Evolutionary conservation across 1,284 basidiomycete species (phyloP), one percentile per base, ranked within the genome.

Genomic region (Singerocomus rubriflavus): DNA sequence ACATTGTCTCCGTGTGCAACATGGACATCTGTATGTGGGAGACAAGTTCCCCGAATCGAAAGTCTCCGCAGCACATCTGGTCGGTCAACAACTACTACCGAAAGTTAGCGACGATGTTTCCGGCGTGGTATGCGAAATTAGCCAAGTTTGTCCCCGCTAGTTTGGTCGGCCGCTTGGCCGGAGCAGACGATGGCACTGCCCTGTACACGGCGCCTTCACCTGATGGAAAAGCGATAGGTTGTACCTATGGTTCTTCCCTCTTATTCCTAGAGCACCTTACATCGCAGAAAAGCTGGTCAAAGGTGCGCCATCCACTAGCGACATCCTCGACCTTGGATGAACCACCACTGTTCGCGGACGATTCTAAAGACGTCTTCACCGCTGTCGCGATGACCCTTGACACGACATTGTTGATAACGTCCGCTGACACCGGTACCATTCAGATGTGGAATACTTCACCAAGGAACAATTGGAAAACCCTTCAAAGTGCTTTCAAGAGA

Each of bases 111-210:
- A 48, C 47, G 9, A 26, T 48, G 25, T 42, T 56, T 32, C 61
- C 59, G 11, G 52, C 51, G 8, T 61, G 61, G 59, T 58, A 60
- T 37, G 52, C 46, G 21, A 61, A 58, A 42, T 4, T 60, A 4
- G 51, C 14, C 27, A 44, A 7, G 29, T 27, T 60, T 2, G 29
- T 57, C 13, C 56, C 57, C 14, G 21, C 37, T 17, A 8, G 5
- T 10, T 9, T 55, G 13, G 10, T 58, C 6, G 51, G 46, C n/a
- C 46, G 42, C 27, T 7, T 57, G 4, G 11, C 37, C 1, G 57
- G 47, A 7, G 35, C 25, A 5, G 57, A 58, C 33, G 51, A 60
- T 35, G 56, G 48, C 4, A 51, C 48, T 11, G 4, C 25, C 26
- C 34, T 58, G 29, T 7, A 37, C 25, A 27, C 46, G 3, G 49